Evolutionary conservation across 2,329 filamentous ascomycete species (phyloP).

Genomic region (Trichoderma guizhouense): DNA sequence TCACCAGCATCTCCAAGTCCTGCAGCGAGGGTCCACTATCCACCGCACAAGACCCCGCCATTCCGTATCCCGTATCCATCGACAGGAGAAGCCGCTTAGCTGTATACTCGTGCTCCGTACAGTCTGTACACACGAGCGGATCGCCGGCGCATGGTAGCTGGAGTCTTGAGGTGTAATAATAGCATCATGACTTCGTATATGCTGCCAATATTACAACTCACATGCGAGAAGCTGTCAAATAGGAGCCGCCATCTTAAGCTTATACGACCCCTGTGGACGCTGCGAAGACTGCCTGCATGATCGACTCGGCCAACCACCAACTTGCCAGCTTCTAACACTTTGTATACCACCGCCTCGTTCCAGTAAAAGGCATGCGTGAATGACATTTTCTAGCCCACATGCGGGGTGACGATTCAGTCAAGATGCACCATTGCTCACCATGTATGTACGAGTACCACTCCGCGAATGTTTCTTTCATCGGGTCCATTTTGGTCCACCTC

Average conservation of each 20-base stretch:
- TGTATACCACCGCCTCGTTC: not conserved
- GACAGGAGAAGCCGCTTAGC: not conserved
- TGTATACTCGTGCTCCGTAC: not conserved
- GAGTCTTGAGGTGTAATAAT: not conserved
- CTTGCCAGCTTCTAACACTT: not conserved
- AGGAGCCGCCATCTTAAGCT: not conserved
- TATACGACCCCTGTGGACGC: not conserved
- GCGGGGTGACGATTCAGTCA: not conserved
- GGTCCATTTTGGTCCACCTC: not conserved
- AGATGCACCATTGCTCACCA: not conserved
- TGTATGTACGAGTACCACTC: not conserved
- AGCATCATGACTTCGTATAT: not conserved
- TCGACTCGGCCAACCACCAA: no score
- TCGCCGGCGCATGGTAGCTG: not conserved
- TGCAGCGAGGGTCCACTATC: not conserved
- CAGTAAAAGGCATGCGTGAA: not conserved
- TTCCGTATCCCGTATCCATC: not conserved
- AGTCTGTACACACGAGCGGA: not conserved
- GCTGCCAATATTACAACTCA: not conserved
- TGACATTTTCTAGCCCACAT: not conserved
- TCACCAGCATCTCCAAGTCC: not conserved
- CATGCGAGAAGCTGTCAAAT: not conserved
- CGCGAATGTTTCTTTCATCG: not conserved
- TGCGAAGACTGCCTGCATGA: not conserved
- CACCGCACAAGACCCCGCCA: not conserved